Conservation (phyloP, 2,329 filamentous ascomycete species). For the Tolypocladium album region DNA sequence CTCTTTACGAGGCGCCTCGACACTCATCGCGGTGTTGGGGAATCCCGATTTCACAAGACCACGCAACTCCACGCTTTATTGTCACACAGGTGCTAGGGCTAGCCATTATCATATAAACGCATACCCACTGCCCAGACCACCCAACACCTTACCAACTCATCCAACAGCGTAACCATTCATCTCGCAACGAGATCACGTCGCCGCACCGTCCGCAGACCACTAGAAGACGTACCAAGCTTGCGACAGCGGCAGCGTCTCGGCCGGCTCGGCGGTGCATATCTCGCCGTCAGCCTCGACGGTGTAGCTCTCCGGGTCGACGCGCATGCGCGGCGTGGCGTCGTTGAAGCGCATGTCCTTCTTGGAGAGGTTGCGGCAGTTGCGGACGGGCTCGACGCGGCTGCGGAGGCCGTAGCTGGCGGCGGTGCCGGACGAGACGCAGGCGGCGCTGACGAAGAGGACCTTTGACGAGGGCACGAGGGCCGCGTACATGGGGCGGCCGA, state of each 20-base stretch:
- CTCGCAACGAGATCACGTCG: background rate
- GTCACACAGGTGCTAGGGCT: background rate
- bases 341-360: slow-evolving; percentile 93
- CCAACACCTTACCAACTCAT: background rate
- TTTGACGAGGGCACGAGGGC: slow-evolving; percentile 59
- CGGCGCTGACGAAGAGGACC: slow-evolving; percentile 73
- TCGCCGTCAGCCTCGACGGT: slow-evolving; percentile 74
- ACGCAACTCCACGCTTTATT: background rate
- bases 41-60: background rate
- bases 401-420: slow-evolving; percentile 63
- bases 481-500: slow-evolving; percentile 80
- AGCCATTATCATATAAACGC: background rate
- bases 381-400: slow-evolving; percentile 73
- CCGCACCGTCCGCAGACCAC: background rate
- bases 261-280: slow-evolving; percentile 63
- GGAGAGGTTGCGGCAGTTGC: slow-evolving; percentile 59
- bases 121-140: background rate
- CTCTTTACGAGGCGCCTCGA: background rate
- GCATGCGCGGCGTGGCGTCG: slow-evolving; percentile 73
- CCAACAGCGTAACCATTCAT: background rate
- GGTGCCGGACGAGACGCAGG: slow-evolving; percentile 55
- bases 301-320: slow-evolving; percentile 85
- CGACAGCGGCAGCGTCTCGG: slow-evolving; percentile 59
- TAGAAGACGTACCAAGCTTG: slow-evolving; percentile 72
- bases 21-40: background rate